A percentile compares a stretch with the other conserved stretches of the same genome.
phyloP scores from a whole-genome alignment of 2,329 filamentous ascomycete genomes.

The Cercospora zeae-maydis region DNA sequence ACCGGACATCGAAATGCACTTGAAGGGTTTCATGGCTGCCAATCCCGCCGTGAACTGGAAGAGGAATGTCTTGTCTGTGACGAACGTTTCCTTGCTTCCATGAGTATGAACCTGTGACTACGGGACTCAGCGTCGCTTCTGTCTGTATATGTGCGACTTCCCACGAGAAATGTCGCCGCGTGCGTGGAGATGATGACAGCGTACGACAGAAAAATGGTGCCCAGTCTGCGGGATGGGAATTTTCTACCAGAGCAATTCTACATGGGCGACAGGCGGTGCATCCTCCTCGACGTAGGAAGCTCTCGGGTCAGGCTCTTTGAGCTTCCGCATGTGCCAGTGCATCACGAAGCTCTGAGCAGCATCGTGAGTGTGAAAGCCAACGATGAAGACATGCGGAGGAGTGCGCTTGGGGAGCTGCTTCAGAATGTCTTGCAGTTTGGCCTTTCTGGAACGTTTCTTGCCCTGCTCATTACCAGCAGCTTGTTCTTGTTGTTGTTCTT shows the following conservation, averaged over 20 bases:
- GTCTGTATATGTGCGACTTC: too few species aligned
- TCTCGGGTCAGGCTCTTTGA: slow-evolving; percentile 34
- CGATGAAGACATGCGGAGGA: slow-evolving; percentile 38
- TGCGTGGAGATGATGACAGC: too few species aligned
- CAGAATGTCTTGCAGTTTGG: not conserved
- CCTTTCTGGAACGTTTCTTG: not conserved
- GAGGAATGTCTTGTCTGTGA: too few species aligned
- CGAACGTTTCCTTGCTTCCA: too few species aligned
- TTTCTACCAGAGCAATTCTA: slow-evolving; percentile 49
- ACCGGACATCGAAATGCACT: too few species aligned
- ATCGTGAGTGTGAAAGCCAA: slow-evolving; percentile 54
- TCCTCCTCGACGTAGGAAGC: slow-evolving; percentile 34
- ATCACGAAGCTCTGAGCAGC: slow-evolving; percentile 53
- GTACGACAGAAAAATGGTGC: too few species aligned
- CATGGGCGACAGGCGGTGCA: slow-evolving; percentile 41
- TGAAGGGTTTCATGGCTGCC: too few species aligned
- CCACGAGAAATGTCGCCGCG: too few species aligned
- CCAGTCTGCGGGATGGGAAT: not conserved
- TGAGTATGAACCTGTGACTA: too few species aligned
- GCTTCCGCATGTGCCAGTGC: slow-evolving; percentile 51
- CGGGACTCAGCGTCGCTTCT: too few species aligned
- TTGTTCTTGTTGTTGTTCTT: slow-evolving; percentile 4
- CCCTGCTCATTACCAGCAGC: not conserved
- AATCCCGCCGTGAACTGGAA: too few species aligned
- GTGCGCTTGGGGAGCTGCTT: slow-evolving; percentile 41